phyloP scores from a whole-genome alignment of 1,284 basidiomycete species.

The Ganoderma sp. region DNA sequence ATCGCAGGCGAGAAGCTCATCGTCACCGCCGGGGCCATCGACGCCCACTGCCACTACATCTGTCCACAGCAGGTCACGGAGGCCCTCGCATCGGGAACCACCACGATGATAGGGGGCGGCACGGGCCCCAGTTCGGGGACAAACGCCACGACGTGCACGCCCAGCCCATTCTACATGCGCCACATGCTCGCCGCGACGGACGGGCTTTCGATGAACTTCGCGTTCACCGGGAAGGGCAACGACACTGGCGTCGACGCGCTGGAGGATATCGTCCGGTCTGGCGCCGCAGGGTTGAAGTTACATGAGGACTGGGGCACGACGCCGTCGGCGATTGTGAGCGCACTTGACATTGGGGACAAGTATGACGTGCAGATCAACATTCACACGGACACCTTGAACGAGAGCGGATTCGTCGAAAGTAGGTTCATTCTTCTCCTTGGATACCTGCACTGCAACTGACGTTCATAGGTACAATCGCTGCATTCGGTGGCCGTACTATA shows the following conservation, averaged over 20 bases:
- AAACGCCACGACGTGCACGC: conserved; percentile 95
- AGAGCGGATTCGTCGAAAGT: conserved; percentile 93
- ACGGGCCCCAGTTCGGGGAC: conserved; percentile 93
- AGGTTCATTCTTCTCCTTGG: conserved; percentile 34
- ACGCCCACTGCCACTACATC: conserved; percentile 93
- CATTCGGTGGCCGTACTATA: conserved; percentile 91
- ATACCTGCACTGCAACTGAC: conserved; percentile 11
- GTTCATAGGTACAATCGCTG: conserved; percentile 79
- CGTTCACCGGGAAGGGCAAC: conserved; percentile 93
- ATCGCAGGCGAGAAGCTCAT: conserved; percentile 96
- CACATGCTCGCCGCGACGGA: conserved; percentile 92
- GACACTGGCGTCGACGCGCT: conserved; percentile 79
- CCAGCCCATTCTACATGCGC: conserved; percentile 85
- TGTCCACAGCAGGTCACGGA: conserved; percentile 89
- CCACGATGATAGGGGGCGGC: conserved; percentile 91
- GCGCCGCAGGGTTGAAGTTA: conserved; percentile 91
- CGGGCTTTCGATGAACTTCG: conserved; percentile 89
- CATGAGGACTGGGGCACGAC: conserved; percentile 99
- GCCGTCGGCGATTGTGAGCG: conserved; percentile 82
- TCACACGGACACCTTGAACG: conserved; percentile 96
- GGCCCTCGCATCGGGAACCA: conserved; percentile 75
- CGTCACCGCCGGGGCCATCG: conserved; percentile 92
- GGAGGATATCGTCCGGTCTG: conserved; percentile 86
- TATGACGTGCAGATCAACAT: conserved; percentile 99
- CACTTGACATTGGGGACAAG: conserved; percentile 85